Base-by-base conservation (phyloP, 352 stramenopile species). In the Discostella stelligera region DNA sequence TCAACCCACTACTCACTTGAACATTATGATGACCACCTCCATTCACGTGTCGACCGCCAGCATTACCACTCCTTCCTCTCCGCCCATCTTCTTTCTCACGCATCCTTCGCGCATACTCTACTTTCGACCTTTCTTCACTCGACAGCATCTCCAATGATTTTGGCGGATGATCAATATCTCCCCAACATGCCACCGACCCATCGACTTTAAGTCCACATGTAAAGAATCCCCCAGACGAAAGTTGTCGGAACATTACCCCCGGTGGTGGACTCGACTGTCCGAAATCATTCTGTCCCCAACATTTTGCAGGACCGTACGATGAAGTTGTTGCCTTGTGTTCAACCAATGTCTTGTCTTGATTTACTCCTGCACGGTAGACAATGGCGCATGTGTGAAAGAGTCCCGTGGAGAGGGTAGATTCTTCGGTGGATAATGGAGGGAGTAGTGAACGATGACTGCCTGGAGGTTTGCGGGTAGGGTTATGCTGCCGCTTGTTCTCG, bases 361-460 rank as follows among this genome's bases (percentile, higher is more conserved):
- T 54, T 9, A 73, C 46, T 63, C 62, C 62, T 48, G 23, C 16
- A 44, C 63, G 62, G 25, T 64, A 44, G 0, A 54, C 66, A 18
- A 79, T 72, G 11, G 71, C 71, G 48, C 71, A 79, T 5, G 71
- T 79, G 49, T 79, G 71, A 61, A 79, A 79, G 32, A 66, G 58
- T 10, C 71, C 71, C 5, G 62, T 41, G 8, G 71, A 74, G 1
- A 69, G 41, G 41, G 48, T 67, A 53, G 46, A 53, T 50, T 9
- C 23, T 52, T 74, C 52, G 6, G 37, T 48, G 7, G 56, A 53
- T 27, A 10, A 39, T 18, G 53, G 66, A 66, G 56, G 46, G 14
- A 53, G 9, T 18, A 53, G 46, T 23, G 46, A 53, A 5, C 21
- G 3, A n/a, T n/a, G n/a, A n/a, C n/a, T n/a, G n/a, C n/a, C n/a